Percentiles rank a stretch among this genome's conserved stretches.
phyloP scores from a whole-genome alignment of 1,284 basidiomycete genomes.

The Phenoliferia sp. region DNA sequence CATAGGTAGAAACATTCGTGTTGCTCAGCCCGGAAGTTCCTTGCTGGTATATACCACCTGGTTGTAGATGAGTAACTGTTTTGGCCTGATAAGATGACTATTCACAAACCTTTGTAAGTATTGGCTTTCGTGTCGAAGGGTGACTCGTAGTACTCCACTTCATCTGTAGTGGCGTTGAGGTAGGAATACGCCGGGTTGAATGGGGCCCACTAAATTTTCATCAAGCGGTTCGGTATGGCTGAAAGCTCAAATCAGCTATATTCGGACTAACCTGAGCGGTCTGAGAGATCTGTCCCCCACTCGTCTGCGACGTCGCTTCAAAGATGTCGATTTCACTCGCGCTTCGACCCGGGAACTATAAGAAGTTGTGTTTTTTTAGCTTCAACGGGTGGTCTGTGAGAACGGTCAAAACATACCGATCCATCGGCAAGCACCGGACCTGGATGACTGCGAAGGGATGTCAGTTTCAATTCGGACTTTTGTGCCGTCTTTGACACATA shows the following conservation, averaged over 20 bases:
- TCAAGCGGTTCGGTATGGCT: not conserved
- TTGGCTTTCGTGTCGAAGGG: conserved; percentile 4
- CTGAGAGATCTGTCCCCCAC: conserved; percentile 39
- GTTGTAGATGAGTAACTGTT: too few species aligned
- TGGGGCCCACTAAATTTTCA: conserved; percentile 48
- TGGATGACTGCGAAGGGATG: conserved; percentile 35
- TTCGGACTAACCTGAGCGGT: conserved; percentile 50
- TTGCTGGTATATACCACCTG: too few species aligned
- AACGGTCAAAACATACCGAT: conserved; percentile 27
- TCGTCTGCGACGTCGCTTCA: conserved; percentile 42
- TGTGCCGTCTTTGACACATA: not conserved
- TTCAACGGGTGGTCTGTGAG: too few species aligned
- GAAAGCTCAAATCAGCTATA: not conserved
- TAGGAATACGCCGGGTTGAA: conserved; percentile 47
- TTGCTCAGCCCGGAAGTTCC: not conserved
- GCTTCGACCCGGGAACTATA: conserved; percentile 43
- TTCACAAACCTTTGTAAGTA: not conserved
- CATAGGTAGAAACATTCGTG: not conserved
- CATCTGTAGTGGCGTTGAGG: conserved; percentile 37
- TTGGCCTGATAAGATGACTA: too few species aligned
- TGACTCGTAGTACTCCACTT: not conserved
- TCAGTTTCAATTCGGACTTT: not conserved
- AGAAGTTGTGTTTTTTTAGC: too few species aligned
- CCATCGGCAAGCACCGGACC: conserved; percentile 36
- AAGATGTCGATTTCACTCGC: conserved; percentile 54